Evolutionary conservation across 179 eudicot genomes (phyloP).

Genomic region (Corrigiola litoralis): DNA sequence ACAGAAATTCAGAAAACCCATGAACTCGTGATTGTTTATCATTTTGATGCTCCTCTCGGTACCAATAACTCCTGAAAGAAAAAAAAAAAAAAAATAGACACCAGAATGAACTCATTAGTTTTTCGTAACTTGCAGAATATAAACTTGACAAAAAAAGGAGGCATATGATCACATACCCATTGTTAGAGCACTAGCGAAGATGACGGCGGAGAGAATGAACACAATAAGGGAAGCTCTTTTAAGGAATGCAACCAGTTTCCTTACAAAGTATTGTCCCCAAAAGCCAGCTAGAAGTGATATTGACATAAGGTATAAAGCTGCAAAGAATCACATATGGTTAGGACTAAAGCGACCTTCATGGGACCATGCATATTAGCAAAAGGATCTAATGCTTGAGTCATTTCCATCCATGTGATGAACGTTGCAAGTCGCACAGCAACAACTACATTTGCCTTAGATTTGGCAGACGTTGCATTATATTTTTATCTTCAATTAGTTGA

Average conservation of each 20-base stretch:
- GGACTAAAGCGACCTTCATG: background rate
- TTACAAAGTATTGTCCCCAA: constrained; percentile 87
- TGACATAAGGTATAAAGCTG: constrained; percentile 78
- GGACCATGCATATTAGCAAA: background rate
- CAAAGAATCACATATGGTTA: constrained; percentile 14
- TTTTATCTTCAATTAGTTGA: background rate
- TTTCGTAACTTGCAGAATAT: background rate
- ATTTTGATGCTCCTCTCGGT: constrained; percentile 59
- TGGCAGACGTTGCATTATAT: background rate
- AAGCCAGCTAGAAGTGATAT: constrained; percentile 88
- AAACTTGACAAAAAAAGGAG: background rate
- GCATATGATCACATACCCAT: constrained; percentile 69
- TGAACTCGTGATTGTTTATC: constrained; percentile 71
- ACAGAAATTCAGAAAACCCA: constrained; percentile 89
- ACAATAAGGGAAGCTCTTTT: constrained; percentile 83
- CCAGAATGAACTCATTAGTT: background rate
- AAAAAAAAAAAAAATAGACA: background rate
- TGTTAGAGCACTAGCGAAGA: constrained; percentile 83
- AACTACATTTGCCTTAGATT: background rate
- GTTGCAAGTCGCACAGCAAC: no score
- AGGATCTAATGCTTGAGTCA: background rate
- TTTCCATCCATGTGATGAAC: no score
- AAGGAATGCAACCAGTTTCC: constrained; percentile 67
- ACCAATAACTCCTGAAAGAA: constrained; percentile 66
- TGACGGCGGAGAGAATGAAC: constrained; percentile 89